Evolutionary conservation across 441 rosid species (phyloP).

Genomic region (California macrophylla): DNA sequence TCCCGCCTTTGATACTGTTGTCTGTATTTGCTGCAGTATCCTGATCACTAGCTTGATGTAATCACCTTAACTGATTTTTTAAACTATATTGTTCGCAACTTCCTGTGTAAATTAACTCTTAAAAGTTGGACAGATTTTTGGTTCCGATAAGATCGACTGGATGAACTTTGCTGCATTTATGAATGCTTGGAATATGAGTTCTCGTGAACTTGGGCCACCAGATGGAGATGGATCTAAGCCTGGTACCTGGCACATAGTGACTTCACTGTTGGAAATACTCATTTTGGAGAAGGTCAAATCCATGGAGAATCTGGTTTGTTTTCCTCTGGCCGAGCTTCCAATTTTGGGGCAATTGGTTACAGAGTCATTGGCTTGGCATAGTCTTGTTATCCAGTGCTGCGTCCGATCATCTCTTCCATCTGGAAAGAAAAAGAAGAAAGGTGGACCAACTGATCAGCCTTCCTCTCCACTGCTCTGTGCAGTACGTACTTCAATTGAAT

Average conservation of each 20-base stretch:
- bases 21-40: background rate
- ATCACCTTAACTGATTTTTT: background rate
- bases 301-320: constrained; percentile 35
- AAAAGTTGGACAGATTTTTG: constrained; percentile 51
- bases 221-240: constrained; percentile 25
- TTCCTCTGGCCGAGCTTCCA: constrained; percentile 42
- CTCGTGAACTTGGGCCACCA: constrained; percentile 37
- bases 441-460: constrained; percentile 41
- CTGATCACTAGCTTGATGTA: background rate
- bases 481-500: constrained; percentile 43
- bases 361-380: constrained; percentile 89
- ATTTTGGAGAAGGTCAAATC: constrained; percentile 40
- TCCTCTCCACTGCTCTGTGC: constrained; percentile 30
- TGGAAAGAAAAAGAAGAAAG: constrained; percentile 91
- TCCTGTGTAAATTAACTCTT: constrained; percentile 5
- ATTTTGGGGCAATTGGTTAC: constrained; percentile 56
- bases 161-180: constrained; percentile 69
- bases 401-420: constrained; percentile 66
- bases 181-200: constrained; percentile 72
- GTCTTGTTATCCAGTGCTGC: constrained; percentile 61
- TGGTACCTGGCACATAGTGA: constrained; percentile 43
- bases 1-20: background rate
- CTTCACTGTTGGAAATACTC: constrained; percentile 45
- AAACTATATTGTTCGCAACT: background rate
- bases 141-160: constrained; percentile 70